Evolutionary conservation across 2,329 filamentous ascomycete species (phyloP).

Genomic region (Penicillium sp.): DNA sequence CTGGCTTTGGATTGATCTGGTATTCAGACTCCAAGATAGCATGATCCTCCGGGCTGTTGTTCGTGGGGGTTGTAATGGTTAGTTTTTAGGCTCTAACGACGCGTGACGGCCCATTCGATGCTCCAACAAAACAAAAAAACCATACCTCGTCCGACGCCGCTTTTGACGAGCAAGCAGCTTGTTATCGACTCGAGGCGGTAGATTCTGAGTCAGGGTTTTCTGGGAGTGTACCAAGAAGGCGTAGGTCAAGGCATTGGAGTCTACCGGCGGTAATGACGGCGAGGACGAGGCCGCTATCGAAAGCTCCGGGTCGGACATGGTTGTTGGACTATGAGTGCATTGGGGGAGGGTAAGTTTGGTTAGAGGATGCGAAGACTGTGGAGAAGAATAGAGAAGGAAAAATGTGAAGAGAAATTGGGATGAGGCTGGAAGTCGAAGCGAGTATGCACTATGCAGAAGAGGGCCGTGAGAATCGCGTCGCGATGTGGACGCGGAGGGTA

Average conservation of each 20-base stretch:
- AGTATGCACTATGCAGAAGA: constrained; percentile 36
- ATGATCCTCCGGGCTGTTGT: constrained; percentile 82
- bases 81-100: constrained; percentile 13
- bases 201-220: constrained; percentile 61
- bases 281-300: constrained; percentile 42
- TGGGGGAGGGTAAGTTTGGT: constrained; percentile 14
- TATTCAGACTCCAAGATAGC: constrained; percentile 86
- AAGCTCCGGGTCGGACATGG: constrained; percentile 46
- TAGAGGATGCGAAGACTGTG: neutral
- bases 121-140: constrained; percentile 12
- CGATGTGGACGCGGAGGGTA: constrained; percentile 43
- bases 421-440: constrained; percentile 30
- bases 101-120: constrained; percentile 20
- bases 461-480: constrained; percentile 40
- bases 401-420: constrained; percentile 16
- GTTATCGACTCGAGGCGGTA: constrained; percentile 64
- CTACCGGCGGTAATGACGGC: constrained; percentile 40
- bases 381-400: constrained; percentile 18
- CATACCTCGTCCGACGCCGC: constrained; percentile 66
- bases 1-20: constrained; percentile 82
- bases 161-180: constrained; percentile 66
- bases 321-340: constrained; percentile 29
- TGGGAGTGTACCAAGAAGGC: constrained; percentile 67
- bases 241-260: constrained; percentile 49
- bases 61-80: constrained; percentile 21